phyloP scores from a whole-genome alignment of 2,329 filamentous ascomycete species.

The Plectosphaerella plurivora region DNA sequence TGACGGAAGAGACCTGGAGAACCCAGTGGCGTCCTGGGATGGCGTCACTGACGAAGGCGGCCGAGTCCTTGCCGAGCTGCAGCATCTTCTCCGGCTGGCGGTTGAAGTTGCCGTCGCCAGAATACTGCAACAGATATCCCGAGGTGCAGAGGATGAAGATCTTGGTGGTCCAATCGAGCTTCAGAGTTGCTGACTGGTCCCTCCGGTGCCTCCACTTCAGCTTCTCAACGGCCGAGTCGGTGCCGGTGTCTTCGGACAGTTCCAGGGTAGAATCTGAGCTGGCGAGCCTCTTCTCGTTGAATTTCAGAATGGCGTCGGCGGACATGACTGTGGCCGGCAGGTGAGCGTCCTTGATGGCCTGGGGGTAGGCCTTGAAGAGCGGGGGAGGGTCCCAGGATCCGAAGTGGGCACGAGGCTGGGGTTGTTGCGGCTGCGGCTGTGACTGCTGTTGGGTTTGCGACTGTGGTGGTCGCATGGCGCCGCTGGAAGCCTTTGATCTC shows the following conservation, averaged over 20 bases:
- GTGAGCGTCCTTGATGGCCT: constrained; percentile 71
- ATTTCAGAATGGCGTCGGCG: constrained; percentile 64
- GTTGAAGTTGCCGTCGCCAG: constrained; percentile 65
- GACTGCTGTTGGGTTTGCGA: background rate
- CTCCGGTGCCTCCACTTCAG: constrained; percentile 12
- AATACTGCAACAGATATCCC: constrained; percentile 71
- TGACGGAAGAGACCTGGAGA: constrained; percentile 65
- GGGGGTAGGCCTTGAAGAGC: constrained; percentile 82
- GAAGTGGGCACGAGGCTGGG: constrained; percentile 23
- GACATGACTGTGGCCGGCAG: constrained; percentile 64
- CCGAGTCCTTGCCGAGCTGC: constrained; percentile 68
- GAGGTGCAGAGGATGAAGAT: constrained; percentile 68
- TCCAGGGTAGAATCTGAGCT: constrained; percentile 23
- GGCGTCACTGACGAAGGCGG: constrained; percentile 74
- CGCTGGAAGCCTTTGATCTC: constrained; percentile 3
- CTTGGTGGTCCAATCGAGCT: constrained; percentile 65
- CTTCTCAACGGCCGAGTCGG: constrained; percentile 5
- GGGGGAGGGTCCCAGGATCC: constrained; percentile 65
- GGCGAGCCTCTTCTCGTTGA: constrained; percentile 48
- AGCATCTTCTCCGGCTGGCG: constrained; percentile 70
- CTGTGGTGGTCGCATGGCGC: constrained; percentile 4
- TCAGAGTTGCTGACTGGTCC: constrained; percentile 23
- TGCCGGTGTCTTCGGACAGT: constrained; percentile 16
- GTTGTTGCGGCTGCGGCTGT: background rate
- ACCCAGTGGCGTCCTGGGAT: constrained; percentile 81